These are phyloP conservation scores for Lactifluus hygrophoroides DNA, from an alignment of 768 basidiomycete genomes.

Conservation along the genomic window DNA sequence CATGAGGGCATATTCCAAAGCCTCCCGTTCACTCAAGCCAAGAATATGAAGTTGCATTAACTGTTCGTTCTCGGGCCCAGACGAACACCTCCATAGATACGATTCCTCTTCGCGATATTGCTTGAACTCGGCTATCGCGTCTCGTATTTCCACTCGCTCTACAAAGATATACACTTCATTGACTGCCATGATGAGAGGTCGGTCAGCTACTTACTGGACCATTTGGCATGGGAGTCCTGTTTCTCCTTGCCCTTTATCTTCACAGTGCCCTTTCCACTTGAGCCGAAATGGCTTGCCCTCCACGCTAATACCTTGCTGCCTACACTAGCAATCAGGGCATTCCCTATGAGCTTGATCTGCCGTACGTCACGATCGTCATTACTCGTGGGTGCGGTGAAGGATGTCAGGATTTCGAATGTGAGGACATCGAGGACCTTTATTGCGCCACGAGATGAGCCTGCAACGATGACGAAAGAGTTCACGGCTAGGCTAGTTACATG, in stretches of 20 bases:
- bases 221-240: conserved; percentile 26
- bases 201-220: conserved; percentile 29
- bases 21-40: conserved; percentile 66
- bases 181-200: not conserved
- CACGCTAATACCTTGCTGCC: conserved; percentile 60
- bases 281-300: conserved; percentile 45
- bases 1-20: conserved; percentile 76
- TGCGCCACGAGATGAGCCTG: conserved; percentile 56
- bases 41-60: conserved; percentile 46
- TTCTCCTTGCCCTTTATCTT: conserved; percentile 23
- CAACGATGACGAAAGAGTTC: conserved; percentile 50
- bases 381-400: conserved; percentile 39
- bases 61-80: conserved; percentile 51
- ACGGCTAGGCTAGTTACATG: conserved; percentile 56
- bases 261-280: conserved; percentile 24
- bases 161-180: not conserved
- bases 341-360: conserved; percentile 48
- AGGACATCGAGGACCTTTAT: conserved; percentile 59
- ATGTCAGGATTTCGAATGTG: conserved; percentile 48
- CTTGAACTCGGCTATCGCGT: conserved; percentile 53
- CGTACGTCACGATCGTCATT: conserved; percentile 37
- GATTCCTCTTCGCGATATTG: conserved; percentile 45
- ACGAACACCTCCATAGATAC: conserved; percentile 28
- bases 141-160: conserved; percentile 60
- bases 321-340: conserved; percentile 49